A percentile compares a stretch with the other conserved stretches of the same genome.
Evolutionary conservation across 306 rosid species (phyloP).

Genomic region (Dalbergia oliveri): DNA sequence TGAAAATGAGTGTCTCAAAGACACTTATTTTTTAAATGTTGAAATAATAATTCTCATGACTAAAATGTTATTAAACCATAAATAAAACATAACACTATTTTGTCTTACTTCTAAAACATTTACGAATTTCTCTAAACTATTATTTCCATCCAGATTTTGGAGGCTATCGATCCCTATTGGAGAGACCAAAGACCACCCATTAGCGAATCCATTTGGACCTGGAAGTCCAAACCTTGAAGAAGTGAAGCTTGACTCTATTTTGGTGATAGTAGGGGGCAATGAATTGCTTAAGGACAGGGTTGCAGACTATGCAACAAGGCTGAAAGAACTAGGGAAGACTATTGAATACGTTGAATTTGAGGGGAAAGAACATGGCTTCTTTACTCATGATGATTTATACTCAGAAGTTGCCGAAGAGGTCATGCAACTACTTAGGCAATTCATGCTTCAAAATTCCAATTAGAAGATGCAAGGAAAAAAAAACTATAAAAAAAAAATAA

Average conservation of each 20-base stretch:
- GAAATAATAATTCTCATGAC: no score
- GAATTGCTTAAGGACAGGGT: slow-evolving; percentile 81
- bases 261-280: slow-evolving; percentile 70
- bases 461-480: slow-evolving; percentile 26
- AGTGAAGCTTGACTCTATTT: slow-evolving; percentile 59
- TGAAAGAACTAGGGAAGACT: slow-evolving; percentile 66
- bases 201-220: slow-evolving; percentile 80
- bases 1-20: no score
- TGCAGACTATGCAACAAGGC: slow-evolving; percentile 55
- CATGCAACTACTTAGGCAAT: slow-evolving; percentile 55
- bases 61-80: no score
- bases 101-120: no score
- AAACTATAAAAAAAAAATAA: neutral
- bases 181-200: slow-evolving; percentile 76
- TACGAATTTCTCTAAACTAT: neutral
- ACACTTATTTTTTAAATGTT: no score
- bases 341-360: slow-evolving; percentile 68
- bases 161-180: slow-evolving; percentile 73
- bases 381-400: slow-evolving; percentile 60
- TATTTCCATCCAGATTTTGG: slow-evolving; percentile 67
- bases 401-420: slow-evolving; percentile 54
- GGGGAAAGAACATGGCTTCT: slow-evolving; percentile 77
- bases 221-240: slow-evolving; percentile 58
- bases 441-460: slow-evolving; percentile 57
- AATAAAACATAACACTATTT: no score